Evolutionary conservation across 139 green algal genomes (phyloP).

Genomic region (Haematococcus lacustris): DNA sequence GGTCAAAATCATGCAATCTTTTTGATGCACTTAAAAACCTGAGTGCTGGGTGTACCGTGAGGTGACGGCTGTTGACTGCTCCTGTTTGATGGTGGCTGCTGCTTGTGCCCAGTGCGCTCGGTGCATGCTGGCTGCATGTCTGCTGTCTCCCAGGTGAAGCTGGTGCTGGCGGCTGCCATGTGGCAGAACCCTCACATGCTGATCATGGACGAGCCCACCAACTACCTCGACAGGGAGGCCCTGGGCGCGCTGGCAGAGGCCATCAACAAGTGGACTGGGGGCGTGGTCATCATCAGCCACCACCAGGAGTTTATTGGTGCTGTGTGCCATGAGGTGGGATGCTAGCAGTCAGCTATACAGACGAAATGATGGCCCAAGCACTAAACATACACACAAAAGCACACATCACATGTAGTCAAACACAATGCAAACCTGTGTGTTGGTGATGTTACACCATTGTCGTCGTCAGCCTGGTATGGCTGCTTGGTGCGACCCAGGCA

Average conservation of each 20-base stretch:
- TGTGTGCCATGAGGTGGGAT: conserved; percentile 25
- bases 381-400: no score
- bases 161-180: conserved; percentile 64
- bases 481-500: no score
- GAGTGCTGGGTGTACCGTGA: no score
- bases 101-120: no score
- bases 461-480: no score
- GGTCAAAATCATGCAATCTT: no score
- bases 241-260: conserved; percentile 72
- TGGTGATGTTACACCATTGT: neutral
- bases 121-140: no score
- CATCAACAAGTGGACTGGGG: conserved; percentile 56
- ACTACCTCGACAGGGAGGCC: conserved; percentile 81
- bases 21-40: no score
- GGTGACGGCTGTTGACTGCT: no score
- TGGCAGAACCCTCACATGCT: conserved; percentile 82
- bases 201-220: conserved; percentile 86
- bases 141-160: conserved; percentile 89
- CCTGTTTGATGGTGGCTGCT: no score
- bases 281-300: conserved; percentile 39
- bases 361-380: neutral
- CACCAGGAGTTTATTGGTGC: conserved; percentile 39
- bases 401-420: neutral
- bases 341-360: neutral
- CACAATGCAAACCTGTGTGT: neutral